A percentile compares a stretch with the other conserved stretches of the same genome.
These are phyloP conservation scores for Xylaria grammica DNA, from an alignment of 495 filamentous ascomycete species.

Conservation along the genomic window DNA sequence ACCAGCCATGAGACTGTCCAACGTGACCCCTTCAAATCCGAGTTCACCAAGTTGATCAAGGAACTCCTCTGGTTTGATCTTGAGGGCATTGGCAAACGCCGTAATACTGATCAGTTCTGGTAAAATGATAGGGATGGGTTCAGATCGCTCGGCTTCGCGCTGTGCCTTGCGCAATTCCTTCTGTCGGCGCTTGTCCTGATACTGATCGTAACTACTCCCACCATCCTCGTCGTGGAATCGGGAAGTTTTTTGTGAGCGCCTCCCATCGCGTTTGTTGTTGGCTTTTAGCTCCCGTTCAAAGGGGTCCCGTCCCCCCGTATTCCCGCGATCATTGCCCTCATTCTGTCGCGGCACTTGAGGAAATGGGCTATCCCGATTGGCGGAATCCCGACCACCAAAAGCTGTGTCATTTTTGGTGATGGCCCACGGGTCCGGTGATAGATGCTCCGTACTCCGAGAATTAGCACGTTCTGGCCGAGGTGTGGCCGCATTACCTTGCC, in stretches of 20 bases:
- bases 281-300: constrained; percentile 5
- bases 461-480: not conserved
- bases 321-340: not conserved
- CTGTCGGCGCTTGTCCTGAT: constrained; percentile 40
- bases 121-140: constrained; percentile 63
- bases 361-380: not conserved
- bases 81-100: constrained; percentile 80
- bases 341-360: not conserved
- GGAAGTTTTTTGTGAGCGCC: constrained; percentile 19
- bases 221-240: constrained; percentile 26
- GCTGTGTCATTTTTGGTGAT: not conserved
- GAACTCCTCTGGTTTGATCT: constrained; percentile 72
- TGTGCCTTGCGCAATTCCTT: constrained; percentile 45
- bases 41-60: constrained; percentile 72
- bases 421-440: not conserved
- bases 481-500: not conserved
- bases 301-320: not conserved
- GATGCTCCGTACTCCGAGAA: not conserved
- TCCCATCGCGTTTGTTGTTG: constrained; percentile 11
- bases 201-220: constrained; percentile 42
- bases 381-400: not conserved
- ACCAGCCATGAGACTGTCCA: constrained; percentile 83
- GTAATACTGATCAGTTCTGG: constrained; percentile 90
- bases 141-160: constrained; percentile 40
- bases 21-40: constrained; percentile 81